phyloP scores from a whole-genome alignment of 768 basidiomycete species.

The Leccinum broughii region DNA sequence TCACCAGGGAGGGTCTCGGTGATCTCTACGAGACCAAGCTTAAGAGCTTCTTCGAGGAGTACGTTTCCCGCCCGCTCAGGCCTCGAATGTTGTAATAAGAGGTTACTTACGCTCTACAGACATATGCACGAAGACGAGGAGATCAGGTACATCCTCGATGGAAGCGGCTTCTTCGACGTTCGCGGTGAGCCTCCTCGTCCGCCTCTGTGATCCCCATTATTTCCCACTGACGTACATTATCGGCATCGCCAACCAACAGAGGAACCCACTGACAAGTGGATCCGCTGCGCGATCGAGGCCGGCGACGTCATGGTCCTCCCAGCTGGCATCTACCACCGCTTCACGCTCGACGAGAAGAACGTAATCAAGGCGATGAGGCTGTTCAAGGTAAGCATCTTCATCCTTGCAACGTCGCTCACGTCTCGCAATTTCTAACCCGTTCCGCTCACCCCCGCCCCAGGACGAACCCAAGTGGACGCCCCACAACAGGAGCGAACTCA shows the following conservation, averaged over 20 bases:
- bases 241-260: constrained; percentile 42
- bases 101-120: constrained; percentile 36
- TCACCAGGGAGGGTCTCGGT: constrained; percentile 77
- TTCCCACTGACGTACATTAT: background rate
- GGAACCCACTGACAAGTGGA: constrained; percentile 70
- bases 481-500: constrained; percentile 59
- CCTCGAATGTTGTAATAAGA: too few species aligned
- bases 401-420: background rate
- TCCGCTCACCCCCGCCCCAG: constrained; percentile 37
- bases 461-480: constrained; percentile 93
- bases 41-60: constrained; percentile 85
- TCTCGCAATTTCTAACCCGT: background rate
- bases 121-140: constrained; percentile 98
- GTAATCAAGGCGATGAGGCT: constrained; percentile 75
- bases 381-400: constrained; percentile 64
- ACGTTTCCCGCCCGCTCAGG: constrained; percentile 23
- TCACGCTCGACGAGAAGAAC: constrained; percentile 81
- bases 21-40: constrained; percentile 82
- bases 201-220: background rate
- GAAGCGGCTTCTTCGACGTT: constrained; percentile 93
- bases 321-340: constrained; percentile 92
- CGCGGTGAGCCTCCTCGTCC: constrained; percentile 54
- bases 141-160: constrained; percentile 83
- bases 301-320: constrained; percentile 89
- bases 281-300: constrained; percentile 70